Evolutionary conservation across 345 rosid species (phyloP).

Genomic region (Eucalyptus erythrocorys): DNA sequence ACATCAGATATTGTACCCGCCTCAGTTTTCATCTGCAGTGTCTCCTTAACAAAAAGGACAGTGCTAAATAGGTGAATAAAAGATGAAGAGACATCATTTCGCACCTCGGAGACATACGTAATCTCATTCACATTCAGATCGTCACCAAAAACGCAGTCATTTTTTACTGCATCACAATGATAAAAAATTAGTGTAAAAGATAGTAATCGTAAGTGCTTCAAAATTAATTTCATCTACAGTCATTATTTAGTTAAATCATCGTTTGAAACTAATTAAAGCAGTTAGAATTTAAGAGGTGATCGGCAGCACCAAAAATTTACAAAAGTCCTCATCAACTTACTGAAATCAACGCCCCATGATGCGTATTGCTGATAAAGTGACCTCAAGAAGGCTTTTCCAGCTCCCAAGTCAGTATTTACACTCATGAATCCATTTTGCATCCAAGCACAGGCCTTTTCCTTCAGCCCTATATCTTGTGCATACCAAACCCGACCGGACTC

Average conservation of each 20-base stretch:
- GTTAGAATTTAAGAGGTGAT: not conserved
- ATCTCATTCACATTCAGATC: slow-evolving; percentile 72
- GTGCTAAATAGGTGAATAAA: not conserved
- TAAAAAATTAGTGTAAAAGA: not conserved
- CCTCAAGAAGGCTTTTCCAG: slow-evolving; percentile 81
- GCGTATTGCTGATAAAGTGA: slow-evolving; percentile 80
- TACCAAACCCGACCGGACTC: slow-evolving; percentile 56
- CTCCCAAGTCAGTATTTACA: slow-evolving; percentile 55
- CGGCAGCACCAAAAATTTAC: not conserved
- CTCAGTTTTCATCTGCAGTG: not conserved
- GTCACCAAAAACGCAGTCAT: slow-evolving; percentile 79
- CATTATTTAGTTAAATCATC: not conserved
- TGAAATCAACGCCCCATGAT: slow-evolving; percentile 93
- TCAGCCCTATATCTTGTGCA: slow-evolving; percentile 69
- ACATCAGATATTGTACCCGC: not conserved
- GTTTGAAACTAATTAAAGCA: not conserved
- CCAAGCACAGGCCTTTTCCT: slow-evolving; percentile 88
- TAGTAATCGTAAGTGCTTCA: not conserved
- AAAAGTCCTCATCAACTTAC: slow-evolving; percentile 16
- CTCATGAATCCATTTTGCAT: slow-evolving; percentile 91
- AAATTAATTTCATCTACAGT: not conserved
- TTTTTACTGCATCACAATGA: slow-evolving; percentile 43
- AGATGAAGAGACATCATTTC: not conserved
- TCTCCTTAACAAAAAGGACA: not conserved
- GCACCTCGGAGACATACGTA: slow-evolving; percentile 59